These are phyloP conservation scores for Entomortierella beljakovae DNA, from an alignment of 192 early-diverging fungal genomes.

Conservation along the genomic window DNA sequence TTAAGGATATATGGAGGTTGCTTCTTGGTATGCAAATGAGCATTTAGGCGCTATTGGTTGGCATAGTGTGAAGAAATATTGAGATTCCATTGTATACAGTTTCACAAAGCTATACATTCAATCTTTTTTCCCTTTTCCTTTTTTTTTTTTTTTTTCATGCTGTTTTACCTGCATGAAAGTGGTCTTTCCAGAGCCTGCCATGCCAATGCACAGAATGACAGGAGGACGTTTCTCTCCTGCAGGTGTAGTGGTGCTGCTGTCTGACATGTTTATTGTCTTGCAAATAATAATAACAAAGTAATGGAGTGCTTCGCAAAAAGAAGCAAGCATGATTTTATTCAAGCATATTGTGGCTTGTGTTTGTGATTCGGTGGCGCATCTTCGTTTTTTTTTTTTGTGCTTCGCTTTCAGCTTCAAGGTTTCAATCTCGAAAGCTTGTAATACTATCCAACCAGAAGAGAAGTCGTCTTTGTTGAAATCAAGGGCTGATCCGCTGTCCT, in stretches of 20 bases:
- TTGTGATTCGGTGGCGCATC: conserved; percentile 1
- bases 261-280: conserved; percentile 9
- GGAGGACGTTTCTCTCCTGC: conserved; percentile 66
- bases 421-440: conserved; percentile 45
- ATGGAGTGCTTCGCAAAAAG: not conserved
- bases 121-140: too few relatives aligned
- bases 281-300: not conserved
- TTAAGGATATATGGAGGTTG: conserved; percentile 91
- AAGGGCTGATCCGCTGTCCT: conserved; percentile 67
- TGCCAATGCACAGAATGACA: conserved; percentile 90
- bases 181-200: conserved; percentile 97
- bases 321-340: not conserved
- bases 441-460: conserved; percentile 25
- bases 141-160: not conserved
- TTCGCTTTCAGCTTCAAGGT: conserved; percentile 48
- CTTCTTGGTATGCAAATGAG: conserved; percentile 82
- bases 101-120: too few relatives aligned
- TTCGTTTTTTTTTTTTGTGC: conserved; percentile 1
- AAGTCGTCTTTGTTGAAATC: conserved; percentile 49
- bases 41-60: conserved; percentile 81
- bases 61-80: not conserved
- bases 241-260: conserved; percentile 8
- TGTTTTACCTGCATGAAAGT: conserved; percentile 91
- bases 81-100: not conserved
- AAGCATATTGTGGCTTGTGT: conserved; percentile 4